Evolutionary conservation across 352 stramenopile species (phyloP).

Genomic region (Globisporangium irregulare): DNA sequence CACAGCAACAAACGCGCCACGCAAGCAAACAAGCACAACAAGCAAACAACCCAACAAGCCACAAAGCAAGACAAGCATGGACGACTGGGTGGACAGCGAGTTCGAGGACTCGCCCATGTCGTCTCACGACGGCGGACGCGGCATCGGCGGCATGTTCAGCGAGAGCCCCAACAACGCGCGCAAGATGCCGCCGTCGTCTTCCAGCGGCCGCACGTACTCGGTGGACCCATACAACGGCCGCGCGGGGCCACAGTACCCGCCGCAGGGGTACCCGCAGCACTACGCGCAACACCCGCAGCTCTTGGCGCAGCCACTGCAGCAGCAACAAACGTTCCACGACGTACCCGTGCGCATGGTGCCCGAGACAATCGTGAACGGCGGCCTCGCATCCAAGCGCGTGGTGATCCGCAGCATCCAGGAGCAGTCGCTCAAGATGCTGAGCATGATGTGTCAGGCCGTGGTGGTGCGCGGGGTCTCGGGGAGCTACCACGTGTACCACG

Average conservation of each 20-base stretch:
- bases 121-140: slow-evolving; percentile 30
- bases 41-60: background rate
- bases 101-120: slow-evolving; percentile 66
- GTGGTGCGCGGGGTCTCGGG: slow-evolving; percentile 71
- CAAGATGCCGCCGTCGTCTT: slow-evolving; percentile 11
- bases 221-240: slow-evolving; percentile 25
- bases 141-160: slow-evolving; percentile 71
- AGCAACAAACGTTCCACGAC: slow-evolving; percentile 40
- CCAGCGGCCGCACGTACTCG: slow-evolving; percentile 36
- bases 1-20: background rate
- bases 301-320: background rate
- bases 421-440: slow-evolving; percentile 75
- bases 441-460: slow-evolving; percentile 67
- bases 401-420: slow-evolving; percentile 74
- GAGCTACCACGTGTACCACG: slow-evolving; percentile 83
- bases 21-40: background rate
- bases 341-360: slow-evolving; percentile 54
- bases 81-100: slow-evolving; percentile 73
- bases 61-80: slow-evolving; percentile 13
- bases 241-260: slow-evolving; percentile 7
- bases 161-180: slow-evolving; percentile 54
- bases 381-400: slow-evolving; percentile 57
- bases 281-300: slow-evolving; percentile 19
- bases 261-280: slow-evolving; percentile 22
- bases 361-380: slow-evolving; percentile 29